phyloP scores from a whole-genome alignment of 768 basidiomycete species.

The Rhodotorula taiwanensis region DNA sequence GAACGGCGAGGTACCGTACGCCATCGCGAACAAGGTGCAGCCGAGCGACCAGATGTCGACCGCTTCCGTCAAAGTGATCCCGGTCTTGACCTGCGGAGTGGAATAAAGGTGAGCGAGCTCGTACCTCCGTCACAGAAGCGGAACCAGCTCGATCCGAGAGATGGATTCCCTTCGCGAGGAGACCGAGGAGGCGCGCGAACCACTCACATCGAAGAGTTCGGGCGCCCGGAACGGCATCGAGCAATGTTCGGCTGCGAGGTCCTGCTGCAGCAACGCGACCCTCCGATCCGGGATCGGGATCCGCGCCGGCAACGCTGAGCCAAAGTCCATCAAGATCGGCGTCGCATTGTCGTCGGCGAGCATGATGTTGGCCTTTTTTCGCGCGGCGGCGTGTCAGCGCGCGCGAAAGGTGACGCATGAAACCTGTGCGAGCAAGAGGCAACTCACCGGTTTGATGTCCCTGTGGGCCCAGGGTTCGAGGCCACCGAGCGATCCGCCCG shows the following conservation, averaged over 20 bases:
- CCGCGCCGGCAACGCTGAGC: slow-evolving; percentile 79
- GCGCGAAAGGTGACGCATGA: no score
- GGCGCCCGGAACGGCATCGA: slow-evolving; percentile 98
- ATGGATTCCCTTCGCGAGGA: background rate
- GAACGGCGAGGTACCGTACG: slow-evolving; percentile 92
- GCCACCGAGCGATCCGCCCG: slow-evolving; percentile 3
- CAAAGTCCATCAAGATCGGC: slow-evolving; percentile 97
- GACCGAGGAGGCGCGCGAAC: no score
- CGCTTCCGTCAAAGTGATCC: slow-evolving; percentile 15
- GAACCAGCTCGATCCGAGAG: background rate
- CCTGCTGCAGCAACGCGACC: slow-evolving; percentile 86
- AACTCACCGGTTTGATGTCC: slow-evolving; percentile 88
- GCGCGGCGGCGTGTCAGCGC: no score
- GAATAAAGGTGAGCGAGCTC: slow-evolving; percentile 47
- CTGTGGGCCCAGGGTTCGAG: slow-evolving; percentile 81
- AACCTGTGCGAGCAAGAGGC: no score
- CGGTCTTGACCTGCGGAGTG: slow-evolving; percentile 22
- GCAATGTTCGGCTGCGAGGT: slow-evolving; percentile 93
- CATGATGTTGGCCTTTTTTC: slow-evolving; percentile 95
- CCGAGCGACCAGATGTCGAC: slow-evolving; percentile 68
- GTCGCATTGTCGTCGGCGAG: slow-evolving; percentile 73
- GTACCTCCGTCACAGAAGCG: slow-evolving; percentile 65
- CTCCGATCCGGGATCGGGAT: slow-evolving; percentile 72
- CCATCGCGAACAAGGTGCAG: slow-evolving; percentile 87
- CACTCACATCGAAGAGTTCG: slow-evolving; percentile 80